Evolutionary conservation across 2,329 filamentous ascomycete species (phyloP).

Genomic region (Hymenoscyphus fructigenus): DNA sequence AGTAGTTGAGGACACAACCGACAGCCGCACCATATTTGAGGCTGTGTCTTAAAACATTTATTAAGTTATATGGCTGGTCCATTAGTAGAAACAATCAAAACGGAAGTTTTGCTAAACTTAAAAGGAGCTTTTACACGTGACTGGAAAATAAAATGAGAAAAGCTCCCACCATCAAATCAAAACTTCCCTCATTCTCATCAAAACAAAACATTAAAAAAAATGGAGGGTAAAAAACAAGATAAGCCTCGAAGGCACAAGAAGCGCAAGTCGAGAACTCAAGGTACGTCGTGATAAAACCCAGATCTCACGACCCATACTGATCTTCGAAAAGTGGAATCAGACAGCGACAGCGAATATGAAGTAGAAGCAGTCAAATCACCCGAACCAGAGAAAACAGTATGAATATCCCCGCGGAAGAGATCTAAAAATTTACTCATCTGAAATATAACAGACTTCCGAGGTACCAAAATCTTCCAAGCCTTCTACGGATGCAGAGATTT

Average conservation of each 20-base stretch:
- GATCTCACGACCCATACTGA: conserved; percentile 3
- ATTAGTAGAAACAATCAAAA: too few relatives aligned
- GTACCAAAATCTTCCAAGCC: conserved; percentile 7
- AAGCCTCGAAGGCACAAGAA: conserved; percentile 33
- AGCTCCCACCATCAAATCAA: not conserved
- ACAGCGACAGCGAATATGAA: conserved; percentile 24
- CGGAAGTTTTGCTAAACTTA: too few relatives aligned
- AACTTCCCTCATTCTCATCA: not conserved
- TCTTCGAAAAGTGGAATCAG: conserved; percentile 20
- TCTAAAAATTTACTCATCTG: not conserved
- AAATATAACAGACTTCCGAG: not conserved
- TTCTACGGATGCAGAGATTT: conserved; percentile 23
- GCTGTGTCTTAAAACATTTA: too few relatives aligned
- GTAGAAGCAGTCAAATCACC: conserved; percentile 7
- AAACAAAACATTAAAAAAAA: conserved; percentile 7
- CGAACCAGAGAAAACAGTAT: conserved; percentile 6
- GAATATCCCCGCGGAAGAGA: not conserved
- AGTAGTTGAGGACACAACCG: too few relatives aligned
- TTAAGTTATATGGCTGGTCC: too few relatives aligned
- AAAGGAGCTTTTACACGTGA: too few relatives aligned
- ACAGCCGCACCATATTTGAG: too few relatives aligned
- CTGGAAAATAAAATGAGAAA: not conserved
- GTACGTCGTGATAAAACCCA: conserved; percentile 16
- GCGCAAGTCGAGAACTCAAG: conserved; percentile 34
- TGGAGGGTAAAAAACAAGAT: conserved; percentile 18